Evolutionary conservation across 2,329 filamentous ascomycete genomes (phyloP), one percentile per base, ranked within the genome.

Genomic region (Scortechinia acanthostroma): DNA sequence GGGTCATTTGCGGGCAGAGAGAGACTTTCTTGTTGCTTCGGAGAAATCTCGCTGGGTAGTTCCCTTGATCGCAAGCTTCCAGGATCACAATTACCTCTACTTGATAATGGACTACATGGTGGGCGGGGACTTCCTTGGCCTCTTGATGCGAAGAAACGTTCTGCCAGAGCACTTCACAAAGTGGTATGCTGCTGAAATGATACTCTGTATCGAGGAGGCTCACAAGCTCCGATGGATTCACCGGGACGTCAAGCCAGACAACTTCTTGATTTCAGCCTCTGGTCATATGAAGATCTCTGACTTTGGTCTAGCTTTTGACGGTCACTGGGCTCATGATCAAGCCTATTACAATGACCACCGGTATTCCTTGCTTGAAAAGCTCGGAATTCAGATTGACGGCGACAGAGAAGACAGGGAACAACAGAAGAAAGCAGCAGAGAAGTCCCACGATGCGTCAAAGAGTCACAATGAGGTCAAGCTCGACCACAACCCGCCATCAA

Each of bases 41-140:
- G 87, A 93, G 58, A 86, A 83, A n/a, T 94, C 89, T 3, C 77
- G 76, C 49, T 97, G 91, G 91, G 82, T 95, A 42, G 88, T 97
- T 2, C 88, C 91, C 1, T 69, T 98, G 25, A 76, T 95, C 43
- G 76, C 88, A 43, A 93, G 89, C 56, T 97, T 97, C 52, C 89
- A 97, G 61, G 93, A 97, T 59, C 69, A 77, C 25, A 75, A 77
- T 35, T 88, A 88, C 53, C 72, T 98, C 4, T 97, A 97, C 55
- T 77, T 98, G 4, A 86, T 96, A 44, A 96, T 97, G 90, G 91
- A 97, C 48, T 98, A 95, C 58, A 96, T 96, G 89, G 85, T 94
- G 2, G 93, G 91, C 0, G 91, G 93, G 0, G 91, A 98, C 59
- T 97, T 98, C 52, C 73, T 98, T 1, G 88, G 88, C 1, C 65